Evolutionary conservation across 2,329 filamentous ascomycete species (phyloP).

Genomic region (Pseudogymnoascus sp.): DNA sequence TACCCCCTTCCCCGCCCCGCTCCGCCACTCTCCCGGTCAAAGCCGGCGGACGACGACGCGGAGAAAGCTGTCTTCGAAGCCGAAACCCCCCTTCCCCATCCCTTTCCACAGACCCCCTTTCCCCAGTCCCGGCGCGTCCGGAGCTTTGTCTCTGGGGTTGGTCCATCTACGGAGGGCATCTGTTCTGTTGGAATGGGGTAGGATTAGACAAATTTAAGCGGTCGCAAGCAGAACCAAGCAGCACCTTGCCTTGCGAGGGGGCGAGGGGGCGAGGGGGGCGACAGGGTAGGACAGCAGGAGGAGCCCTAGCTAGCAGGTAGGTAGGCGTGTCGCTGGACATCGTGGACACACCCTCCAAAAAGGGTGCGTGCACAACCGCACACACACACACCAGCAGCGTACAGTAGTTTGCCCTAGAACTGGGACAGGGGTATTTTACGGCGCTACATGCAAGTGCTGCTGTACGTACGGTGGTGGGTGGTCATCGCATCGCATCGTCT

Average conservation of each 20-base stretch:
- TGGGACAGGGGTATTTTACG: neutral
- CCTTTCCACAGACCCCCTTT: neutral
- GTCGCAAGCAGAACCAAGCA: neutral
- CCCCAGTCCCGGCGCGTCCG: neutral
- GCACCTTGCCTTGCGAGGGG: neutral
- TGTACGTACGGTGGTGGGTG: too few species aligned
- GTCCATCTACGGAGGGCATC: too few species aligned
- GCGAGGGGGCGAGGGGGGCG: neutral
- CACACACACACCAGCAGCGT: neutral
- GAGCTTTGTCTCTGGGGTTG: neutral
- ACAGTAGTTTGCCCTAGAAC: neutral
- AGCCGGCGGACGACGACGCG: neutral
- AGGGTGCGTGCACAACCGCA: neutral
- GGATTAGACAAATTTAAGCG: conserved; percentile 4
- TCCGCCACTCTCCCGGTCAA: neutral
- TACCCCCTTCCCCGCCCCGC: neutral
- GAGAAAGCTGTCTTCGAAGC: neutral
- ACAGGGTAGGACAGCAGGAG: neutral
- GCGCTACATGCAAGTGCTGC: too few species aligned
- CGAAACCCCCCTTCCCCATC: neutral
- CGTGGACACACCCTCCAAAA: neutral
- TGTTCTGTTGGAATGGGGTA: neutral
- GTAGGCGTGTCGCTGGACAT: neutral
- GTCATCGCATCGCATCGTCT: neutral
- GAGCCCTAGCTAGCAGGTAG: too few species aligned